Evolutionary conservation across 441 rosid genomes (phyloP), one percentile per base, ranked within the genome.

Genomic region (Omphalea diandra): DNA sequence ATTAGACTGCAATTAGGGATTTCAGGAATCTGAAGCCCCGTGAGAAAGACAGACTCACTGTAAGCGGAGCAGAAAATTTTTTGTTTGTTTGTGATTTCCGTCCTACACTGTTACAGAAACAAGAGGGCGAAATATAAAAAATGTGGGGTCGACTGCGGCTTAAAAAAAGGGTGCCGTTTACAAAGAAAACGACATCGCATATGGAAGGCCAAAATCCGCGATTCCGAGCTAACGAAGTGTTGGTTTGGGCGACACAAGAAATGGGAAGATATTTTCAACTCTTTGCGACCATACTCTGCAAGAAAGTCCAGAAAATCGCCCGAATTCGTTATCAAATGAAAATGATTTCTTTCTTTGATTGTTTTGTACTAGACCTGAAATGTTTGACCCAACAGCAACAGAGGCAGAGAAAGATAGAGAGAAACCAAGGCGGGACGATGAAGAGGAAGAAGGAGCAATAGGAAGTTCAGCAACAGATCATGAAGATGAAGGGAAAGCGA

Each of bases 401-500:
- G 41, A 14, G 20, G 55, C 75, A 11, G 68, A 54, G 22, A 67
- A 54, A 38, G 68, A 54, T 17, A 67, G 46, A 38, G 62, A 29
- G 35, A 44, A 61, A 14, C 24, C 17, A 5, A 62, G 24, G 3
- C 7, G 26, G 7, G 27, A 50, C 26, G 26, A n/a, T 22, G 6
- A 31, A n/a, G 58, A 47, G 58, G 1, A 22, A 0, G 3, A 6
- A 6, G 57, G 4, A 64, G 49, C 18, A 55, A 36, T 0, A 11
- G 26, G 8, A 56, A 22, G 7, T 22, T 67, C 61, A n/a, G 33
- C n/a, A 10, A 43, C 14, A 10, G 58, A 0, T 11, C 68, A 55
- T 22, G 73, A 57, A 33, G 75, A 55, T 22, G 73, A 57, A 33
- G 75, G 87, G 3, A 81, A 73, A 76, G 85, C 85, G 12, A 81